Base-by-base conservation (phyloP, 176 grass and related monocot species). In the Bolboschoenus planiculmis region DNA sequence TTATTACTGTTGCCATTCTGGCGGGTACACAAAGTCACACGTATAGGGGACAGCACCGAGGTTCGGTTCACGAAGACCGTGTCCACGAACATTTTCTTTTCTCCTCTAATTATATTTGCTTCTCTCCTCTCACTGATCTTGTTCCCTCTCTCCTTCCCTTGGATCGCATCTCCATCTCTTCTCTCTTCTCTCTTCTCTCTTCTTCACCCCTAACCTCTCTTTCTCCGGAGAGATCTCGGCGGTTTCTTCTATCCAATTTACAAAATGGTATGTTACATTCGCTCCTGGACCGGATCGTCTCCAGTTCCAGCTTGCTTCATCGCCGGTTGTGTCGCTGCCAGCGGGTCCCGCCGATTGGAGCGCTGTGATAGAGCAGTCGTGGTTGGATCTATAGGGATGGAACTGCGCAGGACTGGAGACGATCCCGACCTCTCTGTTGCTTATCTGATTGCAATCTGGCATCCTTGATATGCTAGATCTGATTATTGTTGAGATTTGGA, bases 391-490 rank as follows among this genome's bases (percentile, higher is more conserved):
- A 7, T n/a, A n/a, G 55, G n/a, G 20, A 16, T 56, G 46, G 11
- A 43, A 31, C 44, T 56, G 20, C n/a, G 85, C 2, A 23, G 66
- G 30, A 59, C 20, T 59, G 47, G 21, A n/a, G 70, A 85, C 44
- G 26, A 72, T 64, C 33, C 68, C 4, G 43, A 60, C 31, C 68
- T n/a, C 14, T 63, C 20, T 60, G 29, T 54, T 75, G 81, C 23
- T 34, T 24, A 26, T 35, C 46, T 24, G 20, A 39, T 58, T 76
- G 0, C 14, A 66, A 63, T 55, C 21, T 47, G 15, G 43, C 53
- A 57, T 80, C 16, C 31, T 10, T 64, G 72, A 73, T 55, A 57
- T 36, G 54, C 62, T 83, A 91, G 96, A 95, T 95, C 96, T 99
- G 89, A 88, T 78, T 83, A 89, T 78, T 91, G 66, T 48, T 79